phyloP scores from a whole-genome alignment of 768 basidiomycete genomes.

The Amyloporia xantha region DNA sequence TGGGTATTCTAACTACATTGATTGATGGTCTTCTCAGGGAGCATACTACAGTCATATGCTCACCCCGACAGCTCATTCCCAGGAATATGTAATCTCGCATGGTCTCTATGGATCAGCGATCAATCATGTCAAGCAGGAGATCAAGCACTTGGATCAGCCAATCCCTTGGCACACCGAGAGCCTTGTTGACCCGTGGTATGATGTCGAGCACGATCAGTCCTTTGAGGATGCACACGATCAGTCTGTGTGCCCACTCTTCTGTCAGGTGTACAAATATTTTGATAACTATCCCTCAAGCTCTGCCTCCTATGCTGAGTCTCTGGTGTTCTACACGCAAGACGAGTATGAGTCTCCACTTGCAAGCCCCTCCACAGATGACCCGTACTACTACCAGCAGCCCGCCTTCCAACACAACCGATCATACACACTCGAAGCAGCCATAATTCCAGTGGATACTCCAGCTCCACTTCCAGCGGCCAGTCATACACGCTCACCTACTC shows the following conservation, averaged over 20 bases:
- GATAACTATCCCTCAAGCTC: constrained; percentile 1
- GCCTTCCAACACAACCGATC: constrained; percentile 6
- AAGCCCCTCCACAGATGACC: not conserved
- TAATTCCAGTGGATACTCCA: constrained; percentile 7
- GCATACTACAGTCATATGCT: no score
- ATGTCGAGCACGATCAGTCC: not conserved
- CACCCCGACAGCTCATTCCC: no score
- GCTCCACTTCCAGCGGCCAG: no score
- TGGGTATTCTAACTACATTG: no score
- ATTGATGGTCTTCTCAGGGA: no score
- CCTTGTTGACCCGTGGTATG: not conserved
- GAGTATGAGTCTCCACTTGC: not conserved
- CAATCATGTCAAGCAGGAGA: constrained; percentile 1
- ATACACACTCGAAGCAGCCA: constrained; percentile 16
- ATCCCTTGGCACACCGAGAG: not conserved
- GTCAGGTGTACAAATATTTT: not conserved
- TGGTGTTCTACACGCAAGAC: not conserved
- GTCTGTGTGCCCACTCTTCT: no score
- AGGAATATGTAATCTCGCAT: no score
- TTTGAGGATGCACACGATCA: not conserved
- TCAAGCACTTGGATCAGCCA: not conserved
- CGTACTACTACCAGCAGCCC: not conserved
- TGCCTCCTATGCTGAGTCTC: not conserved
- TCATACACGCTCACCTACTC: no score
- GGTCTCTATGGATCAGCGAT: not conserved